These are phyloP conservation scores for Aspergillus sparsus DNA, from an alignment of 495 filamentous ascomycete genomes.

Conservation along the genomic window DNA sequence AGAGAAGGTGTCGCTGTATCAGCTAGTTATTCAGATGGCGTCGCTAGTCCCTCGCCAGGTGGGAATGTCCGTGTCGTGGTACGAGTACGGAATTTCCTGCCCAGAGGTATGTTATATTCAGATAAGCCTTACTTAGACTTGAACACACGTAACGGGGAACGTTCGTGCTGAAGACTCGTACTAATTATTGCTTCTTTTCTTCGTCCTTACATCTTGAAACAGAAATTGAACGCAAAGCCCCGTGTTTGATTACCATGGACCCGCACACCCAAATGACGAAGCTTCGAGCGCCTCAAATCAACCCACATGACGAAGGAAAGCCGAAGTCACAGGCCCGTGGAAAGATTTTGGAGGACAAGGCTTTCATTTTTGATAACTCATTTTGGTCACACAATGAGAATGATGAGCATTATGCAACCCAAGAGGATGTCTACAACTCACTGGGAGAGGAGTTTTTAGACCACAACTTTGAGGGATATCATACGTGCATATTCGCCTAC, in stretches of 20 bases:
- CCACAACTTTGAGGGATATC: constrained; percentile 99
- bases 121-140: background rate
- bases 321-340: constrained; percentile 64
- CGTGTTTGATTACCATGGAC: constrained; percentile 90
- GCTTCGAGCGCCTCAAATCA: constrained; percentile 63
- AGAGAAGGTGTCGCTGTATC: constrained; percentile 62
- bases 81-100: constrained; percentile 84
- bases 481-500: constrained; percentile 99
- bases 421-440: constrained; percentile 92
- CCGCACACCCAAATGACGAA: constrained; percentile 78
- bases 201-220: constrained; percentile 6
- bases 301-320: constrained; percentile 63
- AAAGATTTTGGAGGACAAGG: constrained; percentile 81
- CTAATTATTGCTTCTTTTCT: too few relatives aligned
- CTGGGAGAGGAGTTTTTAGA: constrained; percentile 97
- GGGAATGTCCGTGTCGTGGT: constrained; percentile 96
- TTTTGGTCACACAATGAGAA: constrained; percentile 87
- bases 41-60: constrained; percentile 48
- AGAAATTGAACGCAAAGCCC: constrained; percentile 80
- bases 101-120: constrained; percentile 64
- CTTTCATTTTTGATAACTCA: constrained; percentile 94
- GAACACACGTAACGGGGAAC: background rate
- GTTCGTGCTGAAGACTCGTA: background rate
- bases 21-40: constrained; percentile 31
- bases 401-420: constrained; percentile 77